Evolutionary conservation across 139 green algal genomes (phyloP).

Genomic region (Dunaliella sp.): DNA sequence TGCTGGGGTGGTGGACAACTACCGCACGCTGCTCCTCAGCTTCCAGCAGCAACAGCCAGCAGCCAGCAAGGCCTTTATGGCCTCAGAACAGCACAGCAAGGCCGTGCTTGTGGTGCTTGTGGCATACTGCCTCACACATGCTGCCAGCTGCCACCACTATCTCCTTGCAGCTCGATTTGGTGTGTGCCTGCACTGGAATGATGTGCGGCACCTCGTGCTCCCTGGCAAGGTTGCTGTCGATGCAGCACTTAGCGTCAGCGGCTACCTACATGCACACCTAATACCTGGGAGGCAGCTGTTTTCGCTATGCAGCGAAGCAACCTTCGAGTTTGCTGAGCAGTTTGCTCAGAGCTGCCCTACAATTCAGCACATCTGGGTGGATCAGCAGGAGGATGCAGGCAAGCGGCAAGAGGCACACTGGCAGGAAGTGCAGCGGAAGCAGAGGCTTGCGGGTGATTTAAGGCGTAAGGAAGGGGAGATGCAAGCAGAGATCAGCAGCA

Average conservation of each 20-base stretch:
- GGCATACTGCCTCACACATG: background rate
- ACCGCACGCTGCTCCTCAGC: constrained; percentile 17
- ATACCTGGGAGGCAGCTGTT: constrained; percentile 17
- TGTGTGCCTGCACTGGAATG: constrained; percentile 9
- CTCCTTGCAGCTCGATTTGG: constrained; percentile 24
- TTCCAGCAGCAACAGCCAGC: constrained; percentile 11
- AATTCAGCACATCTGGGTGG: constrained; percentile 17
- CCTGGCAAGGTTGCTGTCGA: constrained; percentile 19
- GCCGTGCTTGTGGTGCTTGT: constrained; percentile 44
- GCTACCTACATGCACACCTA: constrained; percentile 3
- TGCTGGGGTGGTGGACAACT: constrained; percentile 33
- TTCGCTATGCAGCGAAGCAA: constrained; percentile 22
- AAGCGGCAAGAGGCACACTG: constrained; percentile 32
- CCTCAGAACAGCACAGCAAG: constrained; percentile 44
- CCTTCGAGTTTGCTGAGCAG: constrained; percentile 22
- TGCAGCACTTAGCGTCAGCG: background rate
- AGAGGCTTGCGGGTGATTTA: constrained; percentile 8
- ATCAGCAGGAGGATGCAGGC: constrained; percentile 25
- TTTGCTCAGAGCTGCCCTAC: constrained; percentile 7
- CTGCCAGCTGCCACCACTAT: background rate
- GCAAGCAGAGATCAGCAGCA: too few relatives aligned
- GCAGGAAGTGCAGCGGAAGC: constrained; percentile 36
- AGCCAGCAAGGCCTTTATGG: constrained; percentile 14
- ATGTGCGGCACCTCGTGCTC: constrained; percentile 51
- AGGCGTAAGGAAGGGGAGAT: background rate